Evolutionary conservation across 805 yeast genomes (phyloP).

Genomic region (Priceomyces castillae): DNA sequence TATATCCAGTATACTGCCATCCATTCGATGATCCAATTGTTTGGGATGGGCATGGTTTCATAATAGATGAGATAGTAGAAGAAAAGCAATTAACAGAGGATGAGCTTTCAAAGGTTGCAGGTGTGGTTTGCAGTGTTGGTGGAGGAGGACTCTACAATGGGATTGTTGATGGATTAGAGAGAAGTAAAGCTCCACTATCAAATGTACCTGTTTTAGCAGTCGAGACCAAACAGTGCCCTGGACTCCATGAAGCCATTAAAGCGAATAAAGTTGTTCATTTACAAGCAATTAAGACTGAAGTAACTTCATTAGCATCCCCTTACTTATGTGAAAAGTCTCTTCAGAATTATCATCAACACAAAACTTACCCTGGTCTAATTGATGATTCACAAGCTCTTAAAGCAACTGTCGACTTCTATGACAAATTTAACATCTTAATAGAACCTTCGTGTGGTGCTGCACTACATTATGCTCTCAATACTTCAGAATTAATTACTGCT

Average conservation of each 20-base stretch:
- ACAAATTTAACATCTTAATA: conserved; percentile 18
- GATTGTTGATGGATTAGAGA: conserved; percentile 21
- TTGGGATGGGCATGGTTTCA: conserved; percentile 30
- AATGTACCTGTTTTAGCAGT: conserved; percentile 25
- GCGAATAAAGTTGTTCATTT: conserved; percentile 18
- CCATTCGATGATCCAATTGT: conserved; percentile 30
- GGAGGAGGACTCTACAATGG: conserved; percentile 37
- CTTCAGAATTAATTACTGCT: conserved; percentile 12
- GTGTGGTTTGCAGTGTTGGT: conserved; percentile 30
- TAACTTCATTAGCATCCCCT: conserved; percentile 30
- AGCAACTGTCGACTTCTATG: conserved; percentile 22
- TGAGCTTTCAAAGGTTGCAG: conserved; percentile 20
- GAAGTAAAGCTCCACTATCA: conserved; percentile 9
- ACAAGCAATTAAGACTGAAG: conserved; percentile 19
- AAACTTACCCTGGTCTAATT: conserved; percentile 15
- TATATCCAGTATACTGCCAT: conserved; percentile 27
- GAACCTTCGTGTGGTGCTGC: conserved; percentile 39
- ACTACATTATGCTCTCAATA: conserved; percentile 13
- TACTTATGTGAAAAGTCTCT: conserved; percentile 20
- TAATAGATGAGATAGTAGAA: conserved; percentile 23
- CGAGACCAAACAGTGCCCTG: conserved; percentile 27
- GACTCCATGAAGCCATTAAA: conserved; percentile 19
- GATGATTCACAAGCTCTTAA: conserved; percentile 26
- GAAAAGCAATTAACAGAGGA: conserved; percentile 17
- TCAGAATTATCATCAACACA: conserved; percentile 14